A percentile compares a stretch with the other conserved stretches of the same genome.
Evolutionary conservation across 2,329 filamentous ascomycete genomes (phyloP).

Genomic region (Thelonectria blattea): DNA sequence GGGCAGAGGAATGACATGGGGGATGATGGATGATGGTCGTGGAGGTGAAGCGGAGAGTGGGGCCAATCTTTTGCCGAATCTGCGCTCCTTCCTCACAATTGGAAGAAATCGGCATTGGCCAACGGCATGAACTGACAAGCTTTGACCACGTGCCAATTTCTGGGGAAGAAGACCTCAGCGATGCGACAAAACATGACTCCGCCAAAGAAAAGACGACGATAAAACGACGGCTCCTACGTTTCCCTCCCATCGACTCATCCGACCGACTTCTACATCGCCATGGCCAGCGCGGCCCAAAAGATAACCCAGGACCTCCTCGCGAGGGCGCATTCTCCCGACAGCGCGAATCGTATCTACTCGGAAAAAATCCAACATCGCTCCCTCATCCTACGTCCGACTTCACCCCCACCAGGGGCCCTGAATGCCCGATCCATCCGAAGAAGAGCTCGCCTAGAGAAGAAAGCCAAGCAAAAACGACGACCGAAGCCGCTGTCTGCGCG

Average conservation of each 20-base stretch:
- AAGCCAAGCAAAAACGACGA: slow-evolving; percentile 55
- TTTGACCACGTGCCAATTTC: slow-evolving; percentile 34
- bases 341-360: slow-evolving; percentile 72
- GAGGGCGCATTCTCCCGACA: slow-evolving; percentile 79
- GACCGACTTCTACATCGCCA: slow-evolving; percentile 26
- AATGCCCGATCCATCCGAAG: slow-evolving; percentile 64
- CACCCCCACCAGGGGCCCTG: slow-evolving; percentile 61
- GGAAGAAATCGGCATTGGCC: not conserved
- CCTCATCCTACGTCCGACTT: slow-evolving; percentile 78
- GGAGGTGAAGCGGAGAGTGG: slow-evolving; percentile 32
- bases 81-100: slow-evolving; percentile 1
- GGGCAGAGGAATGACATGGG: slow-evolving; percentile 5
- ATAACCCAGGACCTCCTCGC: slow-evolving; percentile 70
- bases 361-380: slow-evolving; percentile 86
- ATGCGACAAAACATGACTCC: slow-evolving; percentile 20
- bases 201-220: slow-evolving; percentile 13
- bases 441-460: slow-evolving; percentile 54
- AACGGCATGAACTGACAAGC: slow-evolving; percentile 31
- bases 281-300: slow-evolving; percentile 45
- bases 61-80: slow-evolving; percentile 30
- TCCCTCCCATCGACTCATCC: not conserved
- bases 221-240: not conserved
- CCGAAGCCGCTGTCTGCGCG: slow-evolving; percentile 78
- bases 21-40: slow-evolving; percentile 12
- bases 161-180: slow-evolving; percentile 23